Percentiles rank a stretch among this genome's conserved stretches.
These are phyloP conservation scores for Trichosporon faecale DNA, from an alignment of 1,284 basidiomycete species.

Conservation along the genomic window DNA sequence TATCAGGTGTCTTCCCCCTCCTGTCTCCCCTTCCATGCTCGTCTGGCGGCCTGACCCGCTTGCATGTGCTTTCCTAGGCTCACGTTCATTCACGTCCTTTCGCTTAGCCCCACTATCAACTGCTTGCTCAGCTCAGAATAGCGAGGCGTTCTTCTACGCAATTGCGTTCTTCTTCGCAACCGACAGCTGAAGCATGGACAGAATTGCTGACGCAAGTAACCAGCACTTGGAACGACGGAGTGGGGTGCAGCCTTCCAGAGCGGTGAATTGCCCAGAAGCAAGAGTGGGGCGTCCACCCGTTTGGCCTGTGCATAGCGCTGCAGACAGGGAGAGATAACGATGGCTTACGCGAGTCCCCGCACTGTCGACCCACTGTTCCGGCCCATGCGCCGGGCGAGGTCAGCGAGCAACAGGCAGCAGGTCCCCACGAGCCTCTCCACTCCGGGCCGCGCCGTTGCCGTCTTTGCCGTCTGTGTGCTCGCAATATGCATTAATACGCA, in stretches of 20 bases:
- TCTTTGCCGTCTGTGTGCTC: no score
- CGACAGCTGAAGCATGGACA: no score
- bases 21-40: not conserved
- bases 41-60: not conserved
- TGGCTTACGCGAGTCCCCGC: conserved; percentile 1
- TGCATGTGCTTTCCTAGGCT: not conserved
- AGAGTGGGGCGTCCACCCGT: not conserved
- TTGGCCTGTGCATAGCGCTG: not conserved
- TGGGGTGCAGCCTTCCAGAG: no score
- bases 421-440: no score
- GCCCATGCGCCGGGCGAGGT: not conserved
- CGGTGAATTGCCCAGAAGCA: not conserved
- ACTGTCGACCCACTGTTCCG: not conserved
- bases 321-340: not conserved
- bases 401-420: no score
- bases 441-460: no score
- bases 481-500: no score
- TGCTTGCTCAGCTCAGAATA: no score
- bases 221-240: not conserved
- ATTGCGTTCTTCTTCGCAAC: not conserved
- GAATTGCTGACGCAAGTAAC: no score
- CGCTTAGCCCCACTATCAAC: no score
- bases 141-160: not conserved
- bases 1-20: not conserved
- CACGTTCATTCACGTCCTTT: no score